phyloP scores from a whole-genome alignment of 2,329 filamentous ascomycete genomes.

The Westerdykella sp. region DNA sequence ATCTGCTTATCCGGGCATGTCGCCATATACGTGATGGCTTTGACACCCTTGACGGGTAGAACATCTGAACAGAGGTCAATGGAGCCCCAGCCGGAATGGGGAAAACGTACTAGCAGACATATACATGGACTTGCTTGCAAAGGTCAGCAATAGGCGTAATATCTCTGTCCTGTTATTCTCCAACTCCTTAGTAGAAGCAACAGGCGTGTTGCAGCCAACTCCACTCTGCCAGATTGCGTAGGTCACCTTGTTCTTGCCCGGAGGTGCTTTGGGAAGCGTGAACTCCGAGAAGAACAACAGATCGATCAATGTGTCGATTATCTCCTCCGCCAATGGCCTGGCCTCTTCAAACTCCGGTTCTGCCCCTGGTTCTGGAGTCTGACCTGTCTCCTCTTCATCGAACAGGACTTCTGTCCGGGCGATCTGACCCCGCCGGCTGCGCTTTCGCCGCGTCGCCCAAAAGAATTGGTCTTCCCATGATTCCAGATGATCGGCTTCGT shows the following conservation, averaged over 20 bases:
- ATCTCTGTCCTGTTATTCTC: slow-evolving; percentile 93
- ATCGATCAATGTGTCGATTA: slow-evolving; percentile 84
- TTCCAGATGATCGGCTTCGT: slow-evolving; percentile 77
- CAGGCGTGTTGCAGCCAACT: slow-evolving; percentile 85
- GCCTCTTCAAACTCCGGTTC: slow-evolving; percentile 68
- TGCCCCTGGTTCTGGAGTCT: slow-evolving; percentile 36
- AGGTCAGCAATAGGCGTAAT: slow-evolving; percentile 72
- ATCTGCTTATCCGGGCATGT: slow-evolving; percentile 85
- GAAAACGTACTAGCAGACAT: slow-evolving; percentile 60
- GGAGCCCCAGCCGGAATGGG: background rate
- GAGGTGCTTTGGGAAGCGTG: slow-evolving; percentile 67
- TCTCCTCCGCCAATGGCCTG: slow-evolving; percentile 83
- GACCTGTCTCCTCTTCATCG: slow-evolving; percentile 61
- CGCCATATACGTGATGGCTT: slow-evolving; percentile 80
- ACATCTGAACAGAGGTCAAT: slow-evolving; percentile 40
- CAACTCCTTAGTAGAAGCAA: slow-evolving; percentile 82
- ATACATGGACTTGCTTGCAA: slow-evolving; percentile 91
- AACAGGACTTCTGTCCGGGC: slow-evolving; percentile 70
- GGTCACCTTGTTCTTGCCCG: slow-evolving; percentile 71
- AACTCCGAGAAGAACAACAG: slow-evolving; percentile 88
- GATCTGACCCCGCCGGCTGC: slow-evolving; percentile 34
- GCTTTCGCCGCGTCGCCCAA: slow-evolving; percentile 70
- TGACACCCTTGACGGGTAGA: slow-evolving; percentile 76
- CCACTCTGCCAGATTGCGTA: slow-evolving; percentile 98
- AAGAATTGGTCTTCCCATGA: slow-evolving; percentile 92